Percentiles rank a stretch among this genome's conserved stretches.
These are phyloP conservation scores for Chrysopogon serrulatus DNA, from an alignment of 176 grass and related monocot genomes.

Conservation along the genomic window DNA sequence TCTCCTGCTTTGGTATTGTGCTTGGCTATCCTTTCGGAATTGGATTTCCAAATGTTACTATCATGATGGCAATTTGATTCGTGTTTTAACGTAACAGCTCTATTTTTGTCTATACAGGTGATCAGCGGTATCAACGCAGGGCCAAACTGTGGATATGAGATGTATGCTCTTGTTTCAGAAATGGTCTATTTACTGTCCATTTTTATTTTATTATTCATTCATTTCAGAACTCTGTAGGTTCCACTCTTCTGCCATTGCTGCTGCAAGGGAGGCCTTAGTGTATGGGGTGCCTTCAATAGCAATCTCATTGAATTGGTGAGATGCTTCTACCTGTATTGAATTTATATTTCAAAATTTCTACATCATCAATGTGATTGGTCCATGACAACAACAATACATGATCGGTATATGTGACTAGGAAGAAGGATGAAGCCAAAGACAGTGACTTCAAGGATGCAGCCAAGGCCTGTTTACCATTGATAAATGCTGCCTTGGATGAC, in stretches of 20 bases:
- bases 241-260: too few relatives aligned
- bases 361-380: too few relatives aligned
- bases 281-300: too few relatives aligned
- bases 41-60: conserved; percentile 3
- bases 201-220: conserved; percentile 28
- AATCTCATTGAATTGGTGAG: too few relatives aligned
- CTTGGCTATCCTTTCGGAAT: conserved; percentile 18
- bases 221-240: too few relatives aligned
- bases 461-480: conserved; percentile 50
- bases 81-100: too few relatives aligned
- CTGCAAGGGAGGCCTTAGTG: too few relatives aligned
- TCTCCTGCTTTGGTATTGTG: conserved; percentile 51
- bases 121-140: conserved; percentile 67
- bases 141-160: conserved; percentile 62
- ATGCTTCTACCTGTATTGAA: too few relatives aligned
- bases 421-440: conserved; percentile 60
- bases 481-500: conserved; percentile 57
- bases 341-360: too few relatives aligned
- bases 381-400: conserved; percentile 20
- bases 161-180: conserved; percentile 46
- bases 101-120: conserved; percentile 33
- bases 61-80: too few relatives aligned
- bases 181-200: background rate
- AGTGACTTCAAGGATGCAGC: conserved; percentile 62
- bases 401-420: conserved; percentile 38